A percentile compares a stretch with the other conserved stretches of the same genome.
These are phyloP conservation scores for Paramecium sonneborni DNA, from an alignment of 73 alveolate species.

Conservation along the genomic window DNA sequence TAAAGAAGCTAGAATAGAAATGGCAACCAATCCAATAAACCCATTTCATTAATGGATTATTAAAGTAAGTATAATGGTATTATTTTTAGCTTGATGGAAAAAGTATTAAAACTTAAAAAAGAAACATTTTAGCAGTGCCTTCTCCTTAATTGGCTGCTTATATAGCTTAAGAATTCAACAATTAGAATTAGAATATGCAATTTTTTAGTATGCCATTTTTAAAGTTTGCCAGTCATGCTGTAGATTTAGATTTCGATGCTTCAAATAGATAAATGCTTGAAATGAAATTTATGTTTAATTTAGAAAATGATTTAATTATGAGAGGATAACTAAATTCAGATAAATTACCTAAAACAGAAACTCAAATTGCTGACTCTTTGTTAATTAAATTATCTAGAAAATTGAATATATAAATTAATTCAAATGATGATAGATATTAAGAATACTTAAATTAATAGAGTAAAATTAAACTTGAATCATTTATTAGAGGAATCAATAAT, in stretches of 20 bases:
- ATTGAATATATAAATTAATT: not conserved
- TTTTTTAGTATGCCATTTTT: not conserved
- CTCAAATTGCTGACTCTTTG: not conserved
- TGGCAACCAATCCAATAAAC: not conserved
- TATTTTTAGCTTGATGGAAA: constrained; percentile 42
- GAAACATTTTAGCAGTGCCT: not conserved
- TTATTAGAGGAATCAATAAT: not conserved
- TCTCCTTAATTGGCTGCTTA: not conserved
- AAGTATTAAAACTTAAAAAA: not conserved
- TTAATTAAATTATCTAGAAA: not conserved
- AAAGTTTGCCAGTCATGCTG: not conserved
- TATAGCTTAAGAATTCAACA: constrained; percentile 6
- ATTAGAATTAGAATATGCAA: not conserved
- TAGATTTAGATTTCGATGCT: not conserved
- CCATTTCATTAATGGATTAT: constrained; percentile 6
- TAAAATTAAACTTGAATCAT: not conserved
- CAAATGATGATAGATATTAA: not conserved
- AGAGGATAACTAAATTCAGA: not conserved
- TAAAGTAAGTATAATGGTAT: not conserved
- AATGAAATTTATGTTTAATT: not conserved
- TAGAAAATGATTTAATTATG: not conserved
- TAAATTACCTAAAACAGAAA: not conserved
- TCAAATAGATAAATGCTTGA: not conserved
- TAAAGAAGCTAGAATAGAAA: not conserved
- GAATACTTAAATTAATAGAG: not conserved